A percentile compares a stretch with the other conserved stretches of the same genome.
phyloP scores from a whole-genome alignment of 2,329 filamentous ascomycete species.

The Scleromitrula shiraiana region DNA sequence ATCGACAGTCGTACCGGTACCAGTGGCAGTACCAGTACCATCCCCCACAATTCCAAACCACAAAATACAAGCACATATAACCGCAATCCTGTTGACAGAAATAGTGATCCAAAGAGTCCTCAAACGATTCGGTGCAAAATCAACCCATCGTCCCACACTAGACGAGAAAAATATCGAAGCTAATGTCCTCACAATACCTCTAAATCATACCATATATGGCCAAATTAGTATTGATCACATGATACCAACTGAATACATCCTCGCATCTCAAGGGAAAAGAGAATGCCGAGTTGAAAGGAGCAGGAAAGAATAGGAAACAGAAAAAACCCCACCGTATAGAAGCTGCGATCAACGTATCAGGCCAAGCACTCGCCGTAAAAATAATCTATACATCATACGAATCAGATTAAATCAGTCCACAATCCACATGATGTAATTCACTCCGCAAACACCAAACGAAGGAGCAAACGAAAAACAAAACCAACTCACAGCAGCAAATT shows the following conservation, averaged over 20 bases:
- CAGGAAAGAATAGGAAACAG: not conserved
- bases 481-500: slow-evolving; percentile 25
- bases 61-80: slow-evolving; percentile 34
- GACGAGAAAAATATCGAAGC: slow-evolving; percentile 36
- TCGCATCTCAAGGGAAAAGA: not conserved
- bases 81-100: slow-evolving; percentile 34
- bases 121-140: slow-evolving; percentile 33
- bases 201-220: slow-evolving; percentile 10
- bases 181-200: slow-evolving; percentile 31
- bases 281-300: not conserved
- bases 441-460: slow-evolving; percentile 13
- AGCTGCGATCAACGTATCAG: slow-evolving; percentile 34
- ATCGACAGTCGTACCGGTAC: not conserved
- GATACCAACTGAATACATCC: not conserved
- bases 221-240: slow-evolving; percentile 13
- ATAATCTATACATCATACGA: slow-evolving; percentile 35
- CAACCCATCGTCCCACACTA: slow-evolving; percentile 36
- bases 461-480: not conserved
- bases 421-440: slow-evolving; percentile 41
- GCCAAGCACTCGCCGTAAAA: slow-evolving; percentile 43
- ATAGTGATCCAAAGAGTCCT: slow-evolving; percentile 36
- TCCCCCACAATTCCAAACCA: slow-evolving; percentile 35
- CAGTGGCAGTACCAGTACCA: too few species aligned
- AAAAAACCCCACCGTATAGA: slow-evolving; percentile 32
- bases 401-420: slow-evolving; percentile 31